A percentile compares a stretch with the other conserved stretches of the same genome.
Conservation (phyloP, 768 basidiomycete species). For the Rhodotorula taiwanensis region DNA sequence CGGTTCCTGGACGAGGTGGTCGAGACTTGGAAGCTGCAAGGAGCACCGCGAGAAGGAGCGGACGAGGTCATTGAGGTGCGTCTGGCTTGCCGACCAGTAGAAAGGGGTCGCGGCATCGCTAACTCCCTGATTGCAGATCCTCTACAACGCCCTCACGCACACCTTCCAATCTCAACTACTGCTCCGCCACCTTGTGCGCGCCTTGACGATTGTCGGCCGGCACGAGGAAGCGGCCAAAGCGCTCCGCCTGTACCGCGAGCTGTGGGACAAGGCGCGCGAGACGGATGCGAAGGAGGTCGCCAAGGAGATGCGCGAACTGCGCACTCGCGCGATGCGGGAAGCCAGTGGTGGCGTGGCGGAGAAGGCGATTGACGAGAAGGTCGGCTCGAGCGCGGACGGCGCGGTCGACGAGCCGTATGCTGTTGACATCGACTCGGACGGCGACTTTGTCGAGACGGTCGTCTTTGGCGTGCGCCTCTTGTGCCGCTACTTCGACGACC, state of each 20-base stretch:
- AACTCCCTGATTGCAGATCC: slow-evolving; percentile 54
- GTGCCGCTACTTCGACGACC: slow-evolving; percentile 51
- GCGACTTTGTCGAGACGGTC: slow-evolving; percentile 67
- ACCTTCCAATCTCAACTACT: slow-evolving; percentile 88
- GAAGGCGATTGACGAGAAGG: slow-evolving; percentile 10
- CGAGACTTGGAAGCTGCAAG: slow-evolving; percentile 17
- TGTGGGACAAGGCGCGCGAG: slow-evolving; percentile 74
- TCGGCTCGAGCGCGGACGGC: not conserved
- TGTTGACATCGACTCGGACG: slow-evolving; percentile 42
- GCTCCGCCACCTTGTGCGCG: slow-evolving; percentile 72
- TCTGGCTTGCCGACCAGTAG: not conserved
- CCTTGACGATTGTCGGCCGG: slow-evolving; percentile 57
- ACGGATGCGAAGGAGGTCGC: slow-evolving; percentile 48
- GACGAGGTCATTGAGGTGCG: slow-evolving; percentile 29
- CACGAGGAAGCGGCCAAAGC: slow-evolving; percentile 62
- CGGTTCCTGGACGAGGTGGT: slow-evolving; percentile 30
- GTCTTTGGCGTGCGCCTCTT: slow-evolving; percentile 72
- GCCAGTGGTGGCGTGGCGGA: slow-evolving; percentile 28
- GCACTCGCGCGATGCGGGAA: slow-evolving; percentile 38
- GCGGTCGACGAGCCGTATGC: not conserved
- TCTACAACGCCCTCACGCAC: slow-evolving; percentile 89
- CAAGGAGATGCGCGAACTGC: slow-evolving; percentile 41
- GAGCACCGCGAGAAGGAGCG: not conserved
- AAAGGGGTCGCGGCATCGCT: no score
- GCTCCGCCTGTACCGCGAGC: slow-evolving; percentile 70